Conservation (phyloP, 2,329 filamentous ascomycete species). For the Diaporthe velutina region DNA sequence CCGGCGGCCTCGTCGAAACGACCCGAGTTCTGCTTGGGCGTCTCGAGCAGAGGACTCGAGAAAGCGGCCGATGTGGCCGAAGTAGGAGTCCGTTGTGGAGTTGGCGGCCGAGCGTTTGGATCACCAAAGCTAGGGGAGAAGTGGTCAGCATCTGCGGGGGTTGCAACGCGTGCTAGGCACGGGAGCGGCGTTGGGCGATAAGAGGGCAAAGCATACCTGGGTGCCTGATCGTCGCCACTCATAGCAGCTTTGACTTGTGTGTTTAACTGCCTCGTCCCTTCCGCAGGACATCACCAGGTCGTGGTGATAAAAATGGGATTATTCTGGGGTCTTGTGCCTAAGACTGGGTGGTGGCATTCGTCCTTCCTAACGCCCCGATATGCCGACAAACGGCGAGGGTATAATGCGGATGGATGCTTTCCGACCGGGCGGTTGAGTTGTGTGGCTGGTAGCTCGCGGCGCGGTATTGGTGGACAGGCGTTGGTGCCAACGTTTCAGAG, state of each 20-base stretch:
- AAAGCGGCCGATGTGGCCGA: conserved; percentile 65
- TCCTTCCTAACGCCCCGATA: conserved; percentile 28
- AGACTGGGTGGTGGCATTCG: conserved; percentile 12
- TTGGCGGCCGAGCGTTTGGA: conserved; percentile 72
- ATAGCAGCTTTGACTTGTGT: conserved; percentile 63
- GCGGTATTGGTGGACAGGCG: conserved; percentile 25
- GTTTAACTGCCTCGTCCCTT: conserved; percentile 16
- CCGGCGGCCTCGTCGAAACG: conserved; percentile 59
- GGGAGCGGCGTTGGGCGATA: conserved; percentile 30
- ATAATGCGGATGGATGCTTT: conserved; percentile 29
- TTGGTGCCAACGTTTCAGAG: conserved; percentile 35
- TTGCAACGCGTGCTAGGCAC: conserved; percentile 32
- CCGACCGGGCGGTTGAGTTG: conserved; percentile 28
- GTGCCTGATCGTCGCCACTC: conserved; percentile 67
- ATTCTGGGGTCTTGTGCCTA: neutral
- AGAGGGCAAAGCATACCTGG: conserved; percentile 56
- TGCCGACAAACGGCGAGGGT: conserved; percentile 33
- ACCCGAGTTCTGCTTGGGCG: conserved; percentile 63
- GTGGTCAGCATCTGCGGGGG: conserved; percentile 52
- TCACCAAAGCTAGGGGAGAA: conserved; percentile 68
- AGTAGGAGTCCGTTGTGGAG: conserved; percentile 69
- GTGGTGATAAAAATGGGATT: conserved; percentile 7
- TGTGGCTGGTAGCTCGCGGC: conserved; percentile 23
- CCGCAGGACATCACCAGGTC: conserved; percentile 36
- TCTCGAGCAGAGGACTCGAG: conserved; percentile 69